Conservation (phyloP, 805 yeast genomes). For the Pichia occidentalis region DNA sequence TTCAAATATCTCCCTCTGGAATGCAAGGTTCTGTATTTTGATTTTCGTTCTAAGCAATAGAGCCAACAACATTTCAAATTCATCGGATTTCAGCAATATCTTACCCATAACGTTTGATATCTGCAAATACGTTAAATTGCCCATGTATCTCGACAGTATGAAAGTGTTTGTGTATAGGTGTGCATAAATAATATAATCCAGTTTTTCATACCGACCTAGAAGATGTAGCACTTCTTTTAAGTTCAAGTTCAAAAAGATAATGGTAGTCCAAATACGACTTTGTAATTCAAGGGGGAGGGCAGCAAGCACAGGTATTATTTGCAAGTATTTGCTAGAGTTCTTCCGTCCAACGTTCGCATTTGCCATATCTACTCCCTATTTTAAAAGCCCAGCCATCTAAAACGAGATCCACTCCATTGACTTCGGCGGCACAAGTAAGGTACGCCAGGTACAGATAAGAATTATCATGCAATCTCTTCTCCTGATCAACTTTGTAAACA, state of each 20-base stretch:
- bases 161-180: constrained; percentile 4
- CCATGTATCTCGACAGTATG: constrained; percentile 5
- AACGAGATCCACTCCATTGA: too few species aligned
- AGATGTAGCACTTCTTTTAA: neutral
- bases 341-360: too few species aligned
- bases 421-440: too few species aligned
- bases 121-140: neutral
- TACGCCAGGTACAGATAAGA: too few species aligned
- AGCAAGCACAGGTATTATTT: neutral
- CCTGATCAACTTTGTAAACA: too few species aligned
- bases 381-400: too few species aligned
- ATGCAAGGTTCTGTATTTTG: constrained; percentile 4
- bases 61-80: constrained; percentile 1
- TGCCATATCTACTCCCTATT: too few species aligned
- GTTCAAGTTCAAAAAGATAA: constrained; percentile 3
- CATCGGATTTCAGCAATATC: neutral
- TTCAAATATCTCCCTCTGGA: constrained; percentile 6
- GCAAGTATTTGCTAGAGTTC: neutral
- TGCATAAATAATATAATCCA: constrained; percentile 2
- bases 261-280: constrained; percentile 4
- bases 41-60: neutral
- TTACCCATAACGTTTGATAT: constrained; percentile 5
- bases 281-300: constrained; percentile 8
- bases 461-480: too few species aligned
- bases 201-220: neutral